Conservation (phyloP, 805 yeast genomes). For the Saccharomyces paradoxus region DNA sequence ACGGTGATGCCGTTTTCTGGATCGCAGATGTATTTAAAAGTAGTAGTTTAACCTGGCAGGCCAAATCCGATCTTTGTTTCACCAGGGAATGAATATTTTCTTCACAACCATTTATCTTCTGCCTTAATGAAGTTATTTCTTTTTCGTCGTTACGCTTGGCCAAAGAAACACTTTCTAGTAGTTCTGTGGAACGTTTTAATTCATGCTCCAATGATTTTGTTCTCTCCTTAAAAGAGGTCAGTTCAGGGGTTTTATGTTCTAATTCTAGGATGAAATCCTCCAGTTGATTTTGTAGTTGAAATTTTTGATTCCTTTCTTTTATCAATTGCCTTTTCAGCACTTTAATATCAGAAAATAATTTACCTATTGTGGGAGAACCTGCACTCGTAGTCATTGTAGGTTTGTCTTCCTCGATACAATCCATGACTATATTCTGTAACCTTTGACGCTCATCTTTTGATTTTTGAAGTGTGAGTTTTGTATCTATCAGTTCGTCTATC, state of each 20-base stretch:
- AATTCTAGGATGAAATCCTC: conserved; percentile 66
- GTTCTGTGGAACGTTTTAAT: conserved; percentile 44
- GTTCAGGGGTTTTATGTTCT: conserved; percentile 68
- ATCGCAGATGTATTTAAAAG: conserved; percentile 58
- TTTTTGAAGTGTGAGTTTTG: conserved; percentile 29
- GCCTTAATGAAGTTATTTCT: conserved; percentile 15
- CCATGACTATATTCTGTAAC: conserved; percentile 12
- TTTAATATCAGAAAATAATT: conserved; percentile 43
- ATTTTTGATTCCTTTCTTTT: conserved; percentile 64
- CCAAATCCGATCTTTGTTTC: conserved; percentile 60
- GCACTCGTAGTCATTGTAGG: background rate
- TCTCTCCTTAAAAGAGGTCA: conserved; percentile 57
- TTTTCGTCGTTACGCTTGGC: conserved; percentile 38
- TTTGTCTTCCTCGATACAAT: background rate
- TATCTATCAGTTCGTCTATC: conserved; percentile 22
- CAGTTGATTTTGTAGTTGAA: conserved; percentile 60
- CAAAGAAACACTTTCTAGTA: conserved; percentile 45
- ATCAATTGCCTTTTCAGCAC: conserved; percentile 57
- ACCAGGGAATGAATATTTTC: conserved; percentile 36
- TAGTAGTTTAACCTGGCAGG: conserved; percentile 72
- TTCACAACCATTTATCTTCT: conserved; percentile 29
- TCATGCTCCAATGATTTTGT: conserved; percentile 50
- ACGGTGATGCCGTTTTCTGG: conserved; percentile 48
- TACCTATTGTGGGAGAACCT: conserved; percentile 2
- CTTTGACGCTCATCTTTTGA: conserved; percentile 15